Conservation (phyloP, 768 basidiomycete species). For the Psilocybe cyanescens region DNA sequence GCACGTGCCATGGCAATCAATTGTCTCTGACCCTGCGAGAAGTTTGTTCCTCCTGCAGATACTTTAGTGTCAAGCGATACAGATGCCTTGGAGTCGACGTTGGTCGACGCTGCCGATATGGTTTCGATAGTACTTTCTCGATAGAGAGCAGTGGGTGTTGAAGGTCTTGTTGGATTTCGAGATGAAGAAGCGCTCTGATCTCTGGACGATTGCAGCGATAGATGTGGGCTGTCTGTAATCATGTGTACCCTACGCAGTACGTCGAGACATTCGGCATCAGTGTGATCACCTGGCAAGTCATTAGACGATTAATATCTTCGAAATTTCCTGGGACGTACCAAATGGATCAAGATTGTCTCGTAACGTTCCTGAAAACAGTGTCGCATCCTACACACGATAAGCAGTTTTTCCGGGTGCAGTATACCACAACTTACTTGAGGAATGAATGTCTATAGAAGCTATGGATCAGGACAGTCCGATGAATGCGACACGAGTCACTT, state of each 20-base stretch:
- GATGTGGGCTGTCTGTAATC: conserved; percentile 53
- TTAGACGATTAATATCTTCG: background rate
- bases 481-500: conserved; percentile 25
- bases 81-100: conserved; percentile 56
- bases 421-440: conserved; percentile 50
- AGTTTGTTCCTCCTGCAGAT: conserved; percentile 86
- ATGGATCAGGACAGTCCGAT: background rate
- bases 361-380: conserved; percentile 80
- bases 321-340: conserved; percentile 34
- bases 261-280: conserved; percentile 80
- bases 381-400: conserved; percentile 53
- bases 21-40: conserved; percentile 92
- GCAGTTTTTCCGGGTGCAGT: background rate
- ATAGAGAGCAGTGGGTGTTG: conserved; percentile 39
- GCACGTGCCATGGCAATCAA: conserved; percentile 88
- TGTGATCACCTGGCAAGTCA: conserved; percentile 61
- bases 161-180: conserved; percentile 45
- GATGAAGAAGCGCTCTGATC: conserved; percentile 51
- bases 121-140: conserved; percentile 36
- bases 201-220: conserved; percentile 43
- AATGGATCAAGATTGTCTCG: conserved; percentile 80
- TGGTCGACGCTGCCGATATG: conserved; percentile 49
- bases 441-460: conserved; percentile 67
- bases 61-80: conserved; percentile 80
- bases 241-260: conserved; percentile 84